Evolutionary conservation across 257 asterid species (phyloP).

Genomic region (Solanum chiquidenum): DNA sequence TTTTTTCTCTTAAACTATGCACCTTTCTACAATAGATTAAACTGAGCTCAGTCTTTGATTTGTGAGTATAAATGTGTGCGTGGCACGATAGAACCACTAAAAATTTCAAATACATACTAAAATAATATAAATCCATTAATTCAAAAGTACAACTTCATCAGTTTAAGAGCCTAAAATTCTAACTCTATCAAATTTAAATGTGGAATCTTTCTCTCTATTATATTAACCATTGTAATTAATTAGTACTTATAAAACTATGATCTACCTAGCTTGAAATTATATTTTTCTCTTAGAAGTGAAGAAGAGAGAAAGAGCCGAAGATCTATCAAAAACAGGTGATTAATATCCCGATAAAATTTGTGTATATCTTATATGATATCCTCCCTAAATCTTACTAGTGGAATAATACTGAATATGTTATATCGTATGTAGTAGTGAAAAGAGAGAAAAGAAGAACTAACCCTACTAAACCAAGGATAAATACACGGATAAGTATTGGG

Average conservation of each 20-base stretch:
- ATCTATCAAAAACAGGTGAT: background rate
- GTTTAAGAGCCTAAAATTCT: background rate
- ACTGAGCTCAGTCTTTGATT: background rate
- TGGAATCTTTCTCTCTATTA: too few species aligned
- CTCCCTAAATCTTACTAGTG: background rate
- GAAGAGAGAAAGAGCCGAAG: background rate
- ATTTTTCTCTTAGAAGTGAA: background rate
- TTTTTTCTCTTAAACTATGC: background rate
- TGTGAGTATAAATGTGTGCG: background rate
- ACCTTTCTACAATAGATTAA: background rate
- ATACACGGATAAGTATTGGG: conserved; percentile 32
- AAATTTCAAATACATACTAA: background rate
- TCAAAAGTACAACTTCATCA: background rate
- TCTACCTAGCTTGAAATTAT: background rate
- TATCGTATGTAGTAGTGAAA: background rate
- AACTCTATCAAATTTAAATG: background rate
- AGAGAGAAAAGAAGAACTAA: conserved; percentile 3
- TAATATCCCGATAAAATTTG: background rate
- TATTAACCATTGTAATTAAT: background rate
- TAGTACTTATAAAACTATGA: background rate
- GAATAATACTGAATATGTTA: background rate
- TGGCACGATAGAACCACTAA: background rate
- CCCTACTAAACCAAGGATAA: conserved; percentile 67
- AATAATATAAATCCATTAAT: background rate
- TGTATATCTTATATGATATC: too few species aligned